These are phyloP conservation scores for Salvia hispanica DNA, from an alignment of 257 asterid species.

Conservation along the genomic window DNA sequence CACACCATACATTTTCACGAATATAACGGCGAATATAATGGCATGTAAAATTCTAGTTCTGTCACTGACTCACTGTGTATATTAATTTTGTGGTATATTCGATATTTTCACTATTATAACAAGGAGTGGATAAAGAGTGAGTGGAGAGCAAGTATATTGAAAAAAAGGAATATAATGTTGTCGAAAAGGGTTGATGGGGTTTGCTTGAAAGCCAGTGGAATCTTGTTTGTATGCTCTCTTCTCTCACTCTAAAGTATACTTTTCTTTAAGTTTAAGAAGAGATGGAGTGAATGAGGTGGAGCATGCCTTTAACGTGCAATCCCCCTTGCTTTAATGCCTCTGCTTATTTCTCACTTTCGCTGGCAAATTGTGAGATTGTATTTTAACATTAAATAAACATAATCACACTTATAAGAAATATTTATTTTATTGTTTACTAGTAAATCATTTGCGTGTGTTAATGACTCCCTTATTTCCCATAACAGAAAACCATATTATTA, in stretches of 20 bases:
- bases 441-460: too few relatives aligned
- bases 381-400: too few relatives aligned
- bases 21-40: neutral
- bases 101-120: neutral
- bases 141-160: constrained; percentile 32
- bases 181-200: constrained; percentile 48
- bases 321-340: constrained; percentile 53
- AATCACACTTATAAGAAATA: too few relatives aligned
- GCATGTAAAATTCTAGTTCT: neutral
- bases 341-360: constrained; percentile 56
- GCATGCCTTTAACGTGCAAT: constrained; percentile 74
- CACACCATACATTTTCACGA: neutral
- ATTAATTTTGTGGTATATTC: neutral
- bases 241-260: constrained; percentile 33
- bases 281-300: constrained; percentile 68
- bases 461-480: neutral
- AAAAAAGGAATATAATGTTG: constrained; percentile 33
- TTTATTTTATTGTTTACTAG: too few relatives aligned
- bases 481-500: neutral
- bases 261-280: constrained; percentile 72
- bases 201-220: constrained; percentile 78
- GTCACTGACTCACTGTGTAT: too few relatives aligned
- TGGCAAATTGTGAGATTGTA: constrained; percentile 35
- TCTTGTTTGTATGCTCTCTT: constrained; percentile 39
- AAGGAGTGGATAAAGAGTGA: constrained; percentile 24